These are phyloP conservation scores for Epithemia pelagica DNA, from an alignment of 108 stramenopile species.

Conservation along the genomic window DNA sequence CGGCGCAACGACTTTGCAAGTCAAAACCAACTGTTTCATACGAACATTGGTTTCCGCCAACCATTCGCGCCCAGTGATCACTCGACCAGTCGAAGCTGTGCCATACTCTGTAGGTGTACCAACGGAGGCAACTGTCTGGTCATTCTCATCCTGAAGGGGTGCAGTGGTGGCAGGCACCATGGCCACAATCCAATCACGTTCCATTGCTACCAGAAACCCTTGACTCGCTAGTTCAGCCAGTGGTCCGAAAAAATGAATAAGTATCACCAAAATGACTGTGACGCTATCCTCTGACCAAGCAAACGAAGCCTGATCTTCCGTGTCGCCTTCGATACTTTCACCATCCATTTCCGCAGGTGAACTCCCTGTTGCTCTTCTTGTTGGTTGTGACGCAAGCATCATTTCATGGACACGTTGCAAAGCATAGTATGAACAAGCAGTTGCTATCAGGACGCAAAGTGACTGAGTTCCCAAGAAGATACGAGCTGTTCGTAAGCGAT, in stretches of 20 bases:
- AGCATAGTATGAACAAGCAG: constrained; percentile 21
- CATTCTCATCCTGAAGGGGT: neutral
- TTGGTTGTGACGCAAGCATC: constrained; percentile 22
- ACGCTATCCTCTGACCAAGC: neutral
- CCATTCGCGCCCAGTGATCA: constrained; percentile 16
- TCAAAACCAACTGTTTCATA: constrained; percentile 60
- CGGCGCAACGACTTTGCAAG: constrained; percentile 48
- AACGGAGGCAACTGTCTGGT: neutral
- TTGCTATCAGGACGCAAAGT: constrained; percentile 33
- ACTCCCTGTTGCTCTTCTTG: no score
- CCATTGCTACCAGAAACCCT: constrained; percentile 48
- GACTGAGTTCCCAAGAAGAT: constrained; percentile 42
- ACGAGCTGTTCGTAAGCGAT: constrained; percentile 37
- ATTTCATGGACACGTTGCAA: neutral
- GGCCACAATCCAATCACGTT: constrained; percentile 65
- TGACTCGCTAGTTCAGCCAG: constrained; percentile 30
- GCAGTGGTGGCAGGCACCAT: constrained; percentile 11
- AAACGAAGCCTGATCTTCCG: neutral
- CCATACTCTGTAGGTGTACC: neutral
- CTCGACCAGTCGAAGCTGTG: neutral
- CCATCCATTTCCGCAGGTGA: neutral
- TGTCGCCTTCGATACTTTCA: neutral
- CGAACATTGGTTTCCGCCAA: constrained; percentile 48
- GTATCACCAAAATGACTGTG: constrained; percentile 23
- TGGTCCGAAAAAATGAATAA: constrained; percentile 51